phyloP scores from a whole-genome alignment of 352 stramenopile species.

The Phytophthora sansomeana region DNA sequence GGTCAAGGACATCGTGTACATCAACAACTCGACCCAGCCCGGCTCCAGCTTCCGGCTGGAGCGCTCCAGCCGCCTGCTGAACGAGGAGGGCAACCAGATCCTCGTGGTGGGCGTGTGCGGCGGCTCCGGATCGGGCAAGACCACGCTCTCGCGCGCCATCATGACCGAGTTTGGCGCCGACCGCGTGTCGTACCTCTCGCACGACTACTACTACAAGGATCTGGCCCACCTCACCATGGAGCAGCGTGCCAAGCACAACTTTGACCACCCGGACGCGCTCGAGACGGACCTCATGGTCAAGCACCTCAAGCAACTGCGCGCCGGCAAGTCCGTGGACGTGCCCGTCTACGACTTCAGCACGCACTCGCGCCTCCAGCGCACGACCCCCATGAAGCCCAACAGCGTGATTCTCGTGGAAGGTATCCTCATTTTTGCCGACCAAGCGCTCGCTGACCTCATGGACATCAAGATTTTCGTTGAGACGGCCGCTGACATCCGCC shows the following conservation, averaged over 20 bases:
- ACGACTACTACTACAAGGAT: constrained; percentile 98
- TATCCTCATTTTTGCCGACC: constrained; percentile 96
- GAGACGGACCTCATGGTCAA: constrained; percentile 95
- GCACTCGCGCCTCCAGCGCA: constrained; percentile 90
- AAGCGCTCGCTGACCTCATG: constrained; percentile 90
- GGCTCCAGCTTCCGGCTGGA: constrained; percentile 51
- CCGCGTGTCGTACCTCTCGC: constrained; percentile 94
- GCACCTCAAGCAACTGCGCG: constrained; percentile 90
- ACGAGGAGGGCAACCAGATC: constrained; percentile 74
- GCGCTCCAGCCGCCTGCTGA: constrained; percentile 43
- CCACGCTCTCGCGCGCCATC: constrained; percentile 91
- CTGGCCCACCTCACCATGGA: constrained; percentile 88
- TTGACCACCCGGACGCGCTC: constrained; percentile 97
- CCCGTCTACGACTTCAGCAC: constrained; percentile 97
- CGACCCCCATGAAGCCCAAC: constrained; percentile 84
- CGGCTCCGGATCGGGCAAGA: constrained; percentile 93
- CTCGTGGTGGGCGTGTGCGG: constrained; percentile 93
- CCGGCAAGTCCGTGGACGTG: constrained; percentile 90
- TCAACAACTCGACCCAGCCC: constrained; percentile 73
- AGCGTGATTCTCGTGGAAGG: constrained; percentile 96
- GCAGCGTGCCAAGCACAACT: constrained; percentile 94
- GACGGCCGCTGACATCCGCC: constrained; percentile 94
- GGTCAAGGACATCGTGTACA: constrained; percentile 88
- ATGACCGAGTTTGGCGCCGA: constrained; percentile 88
- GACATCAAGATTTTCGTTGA: constrained; percentile 99